Evolutionary conservation across 2,329 filamentous ascomycete species (phyloP), one percentile per base, ranked within the genome.

Genomic region (Cladosporium sp.): DNA sequence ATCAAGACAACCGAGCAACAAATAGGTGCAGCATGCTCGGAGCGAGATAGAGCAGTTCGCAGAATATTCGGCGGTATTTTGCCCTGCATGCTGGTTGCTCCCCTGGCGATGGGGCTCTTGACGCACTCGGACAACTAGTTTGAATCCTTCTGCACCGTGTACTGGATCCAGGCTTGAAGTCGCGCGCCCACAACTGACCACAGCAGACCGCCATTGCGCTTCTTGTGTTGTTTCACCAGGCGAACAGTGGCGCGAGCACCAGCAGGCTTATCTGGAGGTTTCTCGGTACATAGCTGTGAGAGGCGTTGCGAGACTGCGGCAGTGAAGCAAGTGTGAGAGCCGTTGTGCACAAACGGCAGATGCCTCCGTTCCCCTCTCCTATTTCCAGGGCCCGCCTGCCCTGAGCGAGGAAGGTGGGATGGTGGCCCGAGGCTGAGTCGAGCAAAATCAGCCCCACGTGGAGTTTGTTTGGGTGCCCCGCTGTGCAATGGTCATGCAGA

Each of bases 101-200:
- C 56, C 56, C 56, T 59, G 56, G 23, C 56, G 35, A 46, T 40
- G 33, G 56, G 23, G 35, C 33, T 23, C 37, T 44, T 18, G 35
- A 40, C 16, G 35, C 37, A 44, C 7, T 44, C 16, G 12, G 23
- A 40, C 33, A 57, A 7, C 56, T 59, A 59, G 56, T 59, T 59
- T 59, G 35, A 12, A 59, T 59, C 56, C 56, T 59, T 59, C 56
- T 59, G 56, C 56, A 59, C 35, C 56, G 56, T 59, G 56, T 46
- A 7, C n/a, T 26, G 56, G 35, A 44, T 59, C 56, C 56, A 31
- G 56, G 37, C 37, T 40, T 59, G 56, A 23, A 46, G 56, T n/a
- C 33, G 55, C 21, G 23, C 55, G n/a, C 55, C 55, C 12, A 28
- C 56, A 44, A 29, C 31, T 33, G 55, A 23, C 55, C 55, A 23